Evolutionary conservation across 768 basidiomycete genomes (phyloP), one percentile per base, ranked within the genome.

Genomic region (Boletus sp.): DNA sequence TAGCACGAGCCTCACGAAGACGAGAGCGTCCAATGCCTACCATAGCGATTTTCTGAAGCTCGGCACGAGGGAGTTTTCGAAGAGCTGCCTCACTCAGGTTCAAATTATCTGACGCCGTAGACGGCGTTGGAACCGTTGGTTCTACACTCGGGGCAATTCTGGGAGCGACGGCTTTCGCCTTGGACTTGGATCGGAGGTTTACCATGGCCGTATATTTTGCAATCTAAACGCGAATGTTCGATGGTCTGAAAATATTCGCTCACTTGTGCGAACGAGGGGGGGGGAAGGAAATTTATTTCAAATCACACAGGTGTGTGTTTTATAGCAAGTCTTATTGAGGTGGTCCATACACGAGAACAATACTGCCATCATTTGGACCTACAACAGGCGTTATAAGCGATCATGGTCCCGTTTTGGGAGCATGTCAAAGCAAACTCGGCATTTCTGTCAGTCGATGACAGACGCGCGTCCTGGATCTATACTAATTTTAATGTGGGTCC

Each of bases 1-100:
- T 23, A 55, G 35, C 34, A 23, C 15, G 9, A 15, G 4, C 2
- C 7, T 11, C 38, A 9, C 19, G 27, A 3, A 3, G 10, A 25
- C 42, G 7, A 45, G 15, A 42, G 19, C 10, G 10, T 15, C 11
- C 38, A 25, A 39, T 23, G 17, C 53, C 10, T 51, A 65, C 70
- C 65, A 47, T 65, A 4, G 67, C 63, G 1, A 67, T 41, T 34
- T 69, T 67, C 51, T 69, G 68, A 23, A 69, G 60, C 32, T 58
- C 40, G 1, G 52, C 50, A 7, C 70, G 66, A 47, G 70, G 29
- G 14, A 69, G 56, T 30, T 59, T 61, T 46, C 56, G 63, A 30
- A 69, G 69, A 27, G 54, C 23, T 37, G 2, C 52, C 43, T 65
- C 61, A 30, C 44, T 57, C 39, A 63, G 34, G 8, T 52, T 25